Evolutionary conservation across 2,329 filamentous ascomycete species (phyloP), one percentile per base, ranked within the genome.

Genomic region (Clarireedia homoeocarpa): DNA sequence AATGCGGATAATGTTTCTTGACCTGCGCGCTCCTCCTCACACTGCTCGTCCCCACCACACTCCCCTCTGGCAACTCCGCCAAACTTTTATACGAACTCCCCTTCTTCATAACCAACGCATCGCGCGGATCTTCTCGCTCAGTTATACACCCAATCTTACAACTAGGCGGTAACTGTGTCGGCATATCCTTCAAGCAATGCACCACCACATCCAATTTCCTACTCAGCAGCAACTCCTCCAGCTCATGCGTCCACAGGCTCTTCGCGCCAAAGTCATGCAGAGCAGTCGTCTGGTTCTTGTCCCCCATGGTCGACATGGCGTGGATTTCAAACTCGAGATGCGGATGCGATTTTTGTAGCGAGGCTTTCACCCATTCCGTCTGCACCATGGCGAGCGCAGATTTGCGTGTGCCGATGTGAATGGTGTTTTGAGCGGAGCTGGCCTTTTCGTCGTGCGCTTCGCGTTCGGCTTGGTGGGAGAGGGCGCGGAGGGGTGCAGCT

Each of bases 151-250:
- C 91, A 53, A 97, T 78, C 14, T 77, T 74, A 67, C 89, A 90
- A 53, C 85, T 84, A 2, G 77, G 72, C 3, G 94, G 92, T 30
- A 99, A 77, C 56, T 84, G 79, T 0, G 94, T 99, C 36, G 94
- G 94, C 82, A 99, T 95, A 75, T 99, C 94, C 80, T 99, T 99
- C 70, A 96, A 77, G 60, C 85, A 90, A 75, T 99, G 94, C 59
- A 96, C 88, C 61, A 96, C 86, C 48, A 95, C 73, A 74, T 96
- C 90, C 59, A 96, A 73, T 63, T 88, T 77, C 49, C 81, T 79
- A 30, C 80, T 78, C 50, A 85, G 75, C 52, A 96, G 79, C 66
- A 84, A 77, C 17, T 85, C 86, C 73, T 99, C 94, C 52, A 99
- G 78, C 75, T 99, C 92, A 64, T 90, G 84, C 7, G 94, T 99